Base-by-base conservation (phyloP, 495 filamentous ascomycete species). In the Daldinia childiae region DNA sequence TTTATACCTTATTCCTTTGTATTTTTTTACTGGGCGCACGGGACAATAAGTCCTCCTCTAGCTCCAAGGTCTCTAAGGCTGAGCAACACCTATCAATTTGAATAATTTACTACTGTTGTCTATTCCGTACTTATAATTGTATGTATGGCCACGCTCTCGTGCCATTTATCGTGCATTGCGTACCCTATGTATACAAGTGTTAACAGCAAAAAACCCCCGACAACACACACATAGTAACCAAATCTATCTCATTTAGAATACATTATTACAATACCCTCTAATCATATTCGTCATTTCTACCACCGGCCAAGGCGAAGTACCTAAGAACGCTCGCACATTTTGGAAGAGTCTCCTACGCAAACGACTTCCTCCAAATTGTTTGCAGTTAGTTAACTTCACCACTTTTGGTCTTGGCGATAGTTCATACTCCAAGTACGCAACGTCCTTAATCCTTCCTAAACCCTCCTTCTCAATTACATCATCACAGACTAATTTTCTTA, bases 401-500 rank as follows among this genome's bases (percentile, higher is more conserved):
- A 90, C 89, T 0, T 98, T 99, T 84, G 96, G 95, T 6, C 85
- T 98, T 15, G 95, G 95, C 1, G 94, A 99, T 80, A 97, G 90
- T 72, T 95, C 93, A 2, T 99, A 99, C 86, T 87, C 90, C 4
- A 93, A 95, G 91, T 95, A 84, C 21, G 76, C 51, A 45, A 74
- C 34, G 1, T 24, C 43, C 43, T 3, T 48, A 24, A 24, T 48
- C 43, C 43, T 48, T 21, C n/a, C 29, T 29, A 52, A 52, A 51
- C 32, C 50, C 21, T 17, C 9, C 38, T 12, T 66, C 15, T 12
- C 19, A 50, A 64, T 52, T 60, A 63, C 48, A 36, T 66, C 57
- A 51, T 62, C 36, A 11, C 64, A 58, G 59, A 24, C 57, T 29
- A n/a, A 59, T 38, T 5, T 48, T 41, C 15, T 38, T 64, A 64